Base-by-base conservation (phyloP, 2,329 filamentous ascomycete species). In the Apiospora arundinis region DNA sequence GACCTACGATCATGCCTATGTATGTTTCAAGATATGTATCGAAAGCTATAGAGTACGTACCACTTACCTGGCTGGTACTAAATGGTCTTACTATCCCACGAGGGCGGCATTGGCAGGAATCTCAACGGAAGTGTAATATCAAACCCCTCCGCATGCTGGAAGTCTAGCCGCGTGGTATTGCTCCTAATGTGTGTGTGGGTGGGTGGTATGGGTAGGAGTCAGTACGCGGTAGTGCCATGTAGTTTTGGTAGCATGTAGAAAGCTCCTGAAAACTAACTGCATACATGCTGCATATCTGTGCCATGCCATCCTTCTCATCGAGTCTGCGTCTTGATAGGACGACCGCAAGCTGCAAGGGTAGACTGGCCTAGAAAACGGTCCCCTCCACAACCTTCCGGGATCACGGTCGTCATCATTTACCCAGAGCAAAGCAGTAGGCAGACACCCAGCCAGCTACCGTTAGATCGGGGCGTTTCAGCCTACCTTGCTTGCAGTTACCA, bases 401-500 rank as follows among this genome's bases (percentile, higher is more conserved):
- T 12, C 28, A 37, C 18, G 52, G 52, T 28, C 32, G 28, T 40
- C 56, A 63, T 63, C 56, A 63, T 63, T 63, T 63, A 63, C 56
- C 56, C 56, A 63, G 56, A 63, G 28, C 21, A 32, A 6, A 32
- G 32, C 32, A 6, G 32, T 32, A 32, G 32, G 32, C 32, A 63
- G 23, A 16, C 48, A 28, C 14, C 4, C 32, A 40, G 32, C 56
- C 40, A 63, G 56, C 21, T 40, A n/a, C 56, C 32, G 56, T 63
- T 63, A 60, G 52, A 60, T 60, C 56, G 56, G 56, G 32, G n/a
- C 28, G 56, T 63, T 63, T 63, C 28, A 63, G 56, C 56, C 56
- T 63, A 32, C 56, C 56, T 37, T 40, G 56, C 28, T 32, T 32
- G 32, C 32, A 32, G 40, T 11, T 40, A n/a, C 32, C 56, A 63